Percentiles rank a stretch among this genome's conserved stretches.
phyloP scores from a whole-genome alignment of 345 rosid species.

The Limnanthes douglasii region DNA sequence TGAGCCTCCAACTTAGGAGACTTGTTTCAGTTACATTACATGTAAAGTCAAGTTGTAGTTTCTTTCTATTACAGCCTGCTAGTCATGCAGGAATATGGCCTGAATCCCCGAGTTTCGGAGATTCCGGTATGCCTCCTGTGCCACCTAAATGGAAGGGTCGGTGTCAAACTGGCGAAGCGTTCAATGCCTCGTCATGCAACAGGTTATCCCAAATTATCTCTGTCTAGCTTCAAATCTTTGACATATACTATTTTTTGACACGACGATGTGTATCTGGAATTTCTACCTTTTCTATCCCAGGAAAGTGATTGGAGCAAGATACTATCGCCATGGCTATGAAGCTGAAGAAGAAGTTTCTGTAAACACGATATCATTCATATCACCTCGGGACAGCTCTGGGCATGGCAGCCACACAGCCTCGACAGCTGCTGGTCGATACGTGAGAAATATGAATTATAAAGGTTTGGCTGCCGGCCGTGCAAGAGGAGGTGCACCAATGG shows the following conservation, averaged over 20 bases:
- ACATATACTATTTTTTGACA: neutral
- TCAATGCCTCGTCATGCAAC: conserved; percentile 34
- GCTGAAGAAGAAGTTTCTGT: conserved; percentile 30
- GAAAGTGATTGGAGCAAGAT: conserved; percentile 46
- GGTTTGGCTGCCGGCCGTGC: conserved; percentile 39
- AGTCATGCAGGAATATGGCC: conserved; percentile 38
- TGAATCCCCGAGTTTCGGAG: conserved; percentile 34
- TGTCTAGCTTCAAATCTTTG: neutral
- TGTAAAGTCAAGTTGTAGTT: neutral
- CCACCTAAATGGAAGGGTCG: conserved; percentile 31
- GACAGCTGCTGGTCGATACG: conserved; percentile 39
- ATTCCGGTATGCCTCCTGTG: conserved; percentile 27
- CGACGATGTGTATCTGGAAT: neutral
- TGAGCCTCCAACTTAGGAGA: neutral
- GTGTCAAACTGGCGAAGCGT: conserved; percentile 37
- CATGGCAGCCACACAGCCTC: conserved; percentile 53
- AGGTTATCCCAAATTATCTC: conserved; percentile 16
- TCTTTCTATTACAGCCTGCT: too few relatives aligned
- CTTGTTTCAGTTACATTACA: too few relatives aligned
- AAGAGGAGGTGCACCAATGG: conserved; percentile 46
- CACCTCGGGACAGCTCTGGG: conserved; percentile 44
- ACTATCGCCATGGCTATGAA: conserved; percentile 32
- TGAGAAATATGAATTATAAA: conserved; percentile 22
- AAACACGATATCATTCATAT: conserved; percentile 16
- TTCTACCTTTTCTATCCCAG: too few relatives aligned